A percentile compares a stretch with the other conserved stretches of the same genome.
These are phyloP conservation scores for Daldinia loculata DNA, from an alignment of 495 filamentous ascomycete species.

Conservation along the genomic window DNA sequence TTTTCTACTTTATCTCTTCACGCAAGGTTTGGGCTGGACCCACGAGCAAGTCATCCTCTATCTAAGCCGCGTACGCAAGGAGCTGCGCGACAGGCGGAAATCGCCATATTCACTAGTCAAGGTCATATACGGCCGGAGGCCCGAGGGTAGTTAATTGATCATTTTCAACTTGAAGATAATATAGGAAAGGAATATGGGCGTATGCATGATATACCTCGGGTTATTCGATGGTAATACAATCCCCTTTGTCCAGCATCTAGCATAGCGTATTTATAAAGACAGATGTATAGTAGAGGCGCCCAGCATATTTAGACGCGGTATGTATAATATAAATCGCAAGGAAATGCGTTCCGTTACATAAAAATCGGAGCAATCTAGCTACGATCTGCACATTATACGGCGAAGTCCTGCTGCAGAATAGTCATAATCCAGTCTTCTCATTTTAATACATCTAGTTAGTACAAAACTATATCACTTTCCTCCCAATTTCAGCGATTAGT, in stretches of 20 bases:
- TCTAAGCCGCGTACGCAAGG: constrained; percentile 40
- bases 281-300: not conserved
- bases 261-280: not conserved
- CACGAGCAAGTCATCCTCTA: constrained; percentile 40
- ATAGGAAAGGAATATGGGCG: not conserved
- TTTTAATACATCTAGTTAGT: constrained; percentile 18
- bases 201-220: not conserved
- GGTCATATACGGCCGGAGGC: constrained; percentile 38
- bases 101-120: constrained; percentile 38
- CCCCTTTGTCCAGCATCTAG: not conserved
- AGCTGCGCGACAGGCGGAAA: constrained; percentile 38
- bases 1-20: constrained; percentile 41
- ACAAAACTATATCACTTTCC: constrained; percentile 18
- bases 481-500: constrained; percentile 10
- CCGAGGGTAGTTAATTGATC: not conserved
- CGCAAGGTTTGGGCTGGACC: constrained; percentile 43
- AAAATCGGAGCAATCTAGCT: not conserved
- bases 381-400: not conserved
- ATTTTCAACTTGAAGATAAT: not conserved
- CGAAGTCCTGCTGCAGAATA: not conserved
- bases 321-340: not conserved
- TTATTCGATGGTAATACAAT: not conserved
- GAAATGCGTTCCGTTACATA: not conserved
- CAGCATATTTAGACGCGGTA: not conserved
- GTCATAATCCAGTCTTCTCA: constrained; percentile 12